Evolutionary conservation across 345 rosid genomes (phyloP).

Genomic region (Syzygium aromaticum): DNA sequence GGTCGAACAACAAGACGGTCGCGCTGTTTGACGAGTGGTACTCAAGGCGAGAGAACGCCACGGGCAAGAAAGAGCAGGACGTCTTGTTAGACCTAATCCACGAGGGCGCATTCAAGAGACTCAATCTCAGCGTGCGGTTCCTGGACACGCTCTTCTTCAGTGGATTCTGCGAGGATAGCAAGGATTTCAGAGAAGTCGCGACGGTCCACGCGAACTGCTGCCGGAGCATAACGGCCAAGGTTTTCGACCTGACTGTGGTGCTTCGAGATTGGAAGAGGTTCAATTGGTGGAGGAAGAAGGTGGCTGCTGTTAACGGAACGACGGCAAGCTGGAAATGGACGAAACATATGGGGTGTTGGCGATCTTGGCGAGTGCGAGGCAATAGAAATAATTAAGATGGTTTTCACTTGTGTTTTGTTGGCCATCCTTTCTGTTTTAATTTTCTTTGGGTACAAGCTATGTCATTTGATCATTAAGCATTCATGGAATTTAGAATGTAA

Average conservation of each 20-base stretch:
- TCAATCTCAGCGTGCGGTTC: constrained; percentile 17
- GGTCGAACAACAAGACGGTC: constrained; percentile 28
- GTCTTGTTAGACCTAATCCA: constrained; percentile 14
- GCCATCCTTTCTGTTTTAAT: neutral
- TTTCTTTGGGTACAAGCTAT: neutral
- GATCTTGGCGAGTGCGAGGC: neutral
- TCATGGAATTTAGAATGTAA: neutral
- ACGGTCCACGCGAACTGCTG: constrained; percentile 46
- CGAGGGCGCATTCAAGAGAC: constrained; percentile 7
- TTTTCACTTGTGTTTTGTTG: neutral
- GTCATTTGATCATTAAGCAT: neutral
- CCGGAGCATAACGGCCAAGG: constrained; percentile 27
- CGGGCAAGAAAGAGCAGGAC: constrained; percentile 25
- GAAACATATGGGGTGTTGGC: neutral
- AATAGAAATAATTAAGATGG: neutral
- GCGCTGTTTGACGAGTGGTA: constrained; percentile 28
- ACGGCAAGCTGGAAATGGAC: neutral
- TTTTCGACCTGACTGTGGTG: constrained; percentile 14
- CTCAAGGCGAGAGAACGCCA: constrained; percentile 11
- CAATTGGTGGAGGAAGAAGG: neutral
- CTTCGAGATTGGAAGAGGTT: constrained; percentile 25
- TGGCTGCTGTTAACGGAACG: neutral
- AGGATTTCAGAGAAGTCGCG: constrained; percentile 9
- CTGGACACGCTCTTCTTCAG: constrained; percentile 29
- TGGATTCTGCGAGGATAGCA: constrained; percentile 29